Evolutionary conservation across 73 alveolate genomes (phyloP).

Genomic region (Paramecium pentaurelia): DNA sequence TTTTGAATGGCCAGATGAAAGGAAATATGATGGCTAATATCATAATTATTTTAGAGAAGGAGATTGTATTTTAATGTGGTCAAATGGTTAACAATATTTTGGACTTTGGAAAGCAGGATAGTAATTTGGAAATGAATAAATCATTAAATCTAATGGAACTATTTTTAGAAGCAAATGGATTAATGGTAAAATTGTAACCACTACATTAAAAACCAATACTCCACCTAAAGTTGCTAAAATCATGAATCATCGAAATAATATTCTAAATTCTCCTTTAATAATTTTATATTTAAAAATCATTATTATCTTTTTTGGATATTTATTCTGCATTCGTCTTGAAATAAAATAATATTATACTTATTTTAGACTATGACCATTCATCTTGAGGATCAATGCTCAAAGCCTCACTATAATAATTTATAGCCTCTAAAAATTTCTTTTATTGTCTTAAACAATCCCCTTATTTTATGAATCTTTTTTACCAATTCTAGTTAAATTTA

Average conservation of each 20-base stretch:
- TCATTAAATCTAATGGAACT: background rate
- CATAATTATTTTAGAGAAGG: constrained; percentile 32
- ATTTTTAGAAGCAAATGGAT: background rate
- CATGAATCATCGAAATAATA: background rate
- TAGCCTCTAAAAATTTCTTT: background rate
- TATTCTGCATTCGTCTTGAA: background rate
- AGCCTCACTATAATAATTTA: background rate
- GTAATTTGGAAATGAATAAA: background rate
- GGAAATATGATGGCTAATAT: constrained; percentile 31
- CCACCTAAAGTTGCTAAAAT: background rate
- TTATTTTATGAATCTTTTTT: background rate
- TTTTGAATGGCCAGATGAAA: constrained; percentile 56
- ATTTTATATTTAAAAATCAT: background rate
- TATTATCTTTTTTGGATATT: background rate
- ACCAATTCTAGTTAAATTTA: background rate
- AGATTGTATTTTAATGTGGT: background rate
- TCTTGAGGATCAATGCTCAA: background rate
- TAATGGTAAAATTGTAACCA: background rate
- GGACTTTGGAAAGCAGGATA: background rate
- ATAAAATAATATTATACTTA: background rate
- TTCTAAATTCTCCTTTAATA: background rate
- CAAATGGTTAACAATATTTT: background rate
- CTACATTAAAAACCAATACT: background rate
- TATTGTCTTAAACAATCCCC: background rate
- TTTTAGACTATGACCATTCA: background rate